Conservation (phyloP, 352 stramenopile genomes). For the Discostella stelligera region DNA sequence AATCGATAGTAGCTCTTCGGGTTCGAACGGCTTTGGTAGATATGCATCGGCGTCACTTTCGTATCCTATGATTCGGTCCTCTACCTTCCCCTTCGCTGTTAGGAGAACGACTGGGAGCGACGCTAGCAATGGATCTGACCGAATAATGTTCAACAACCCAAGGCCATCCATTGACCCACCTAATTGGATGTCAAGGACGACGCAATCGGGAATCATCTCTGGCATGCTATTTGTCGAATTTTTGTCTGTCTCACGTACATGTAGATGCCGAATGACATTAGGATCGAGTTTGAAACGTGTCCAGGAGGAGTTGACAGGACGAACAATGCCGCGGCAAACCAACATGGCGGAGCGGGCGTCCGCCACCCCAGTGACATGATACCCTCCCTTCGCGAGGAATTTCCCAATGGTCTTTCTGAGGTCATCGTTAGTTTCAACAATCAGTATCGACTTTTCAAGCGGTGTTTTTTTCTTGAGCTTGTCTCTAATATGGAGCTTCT, state of each 20-base stretch:
- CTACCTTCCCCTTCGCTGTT: conserved; percentile 67
- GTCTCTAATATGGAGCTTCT: not conserved
- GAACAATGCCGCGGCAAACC: conserved; percentile 36
- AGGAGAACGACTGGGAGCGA: conserved; percentile 76
- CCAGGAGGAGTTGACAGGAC: conserved; percentile 9
- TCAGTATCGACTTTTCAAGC: conserved; percentile 51
- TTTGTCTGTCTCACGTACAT: not conserved
- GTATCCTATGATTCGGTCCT: conserved; percentile 78
- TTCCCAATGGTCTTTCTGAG: conserved; percentile 64
- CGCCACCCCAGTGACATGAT: conserved; percentile 64
- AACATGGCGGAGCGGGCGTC: conserved; percentile 57
- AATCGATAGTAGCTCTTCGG: conserved; percentile 78
- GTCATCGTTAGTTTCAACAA: conserved; percentile 74
- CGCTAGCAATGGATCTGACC: conserved; percentile 46
- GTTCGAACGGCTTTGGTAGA: conserved; percentile 81
- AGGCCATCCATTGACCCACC: conserved; percentile 72
- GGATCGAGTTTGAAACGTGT: conserved; percentile 21
- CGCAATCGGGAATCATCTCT: conserved; percentile 13
- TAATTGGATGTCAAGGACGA: conserved; percentile 80
- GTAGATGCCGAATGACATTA: not conserved
- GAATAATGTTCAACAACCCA: conserved; percentile 67
- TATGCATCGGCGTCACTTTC: conserved; percentile 79
- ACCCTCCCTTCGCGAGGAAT: conserved; percentile 60
- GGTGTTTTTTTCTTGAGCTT: not conserved
- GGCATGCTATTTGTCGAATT: conserved; percentile 7